Percentiles rank a stretch among this genome's conserved stretches.
phyloP scores from a whole-genome alignment of 805 yeast genomes.

The Ogataea kodamae region DNA sequence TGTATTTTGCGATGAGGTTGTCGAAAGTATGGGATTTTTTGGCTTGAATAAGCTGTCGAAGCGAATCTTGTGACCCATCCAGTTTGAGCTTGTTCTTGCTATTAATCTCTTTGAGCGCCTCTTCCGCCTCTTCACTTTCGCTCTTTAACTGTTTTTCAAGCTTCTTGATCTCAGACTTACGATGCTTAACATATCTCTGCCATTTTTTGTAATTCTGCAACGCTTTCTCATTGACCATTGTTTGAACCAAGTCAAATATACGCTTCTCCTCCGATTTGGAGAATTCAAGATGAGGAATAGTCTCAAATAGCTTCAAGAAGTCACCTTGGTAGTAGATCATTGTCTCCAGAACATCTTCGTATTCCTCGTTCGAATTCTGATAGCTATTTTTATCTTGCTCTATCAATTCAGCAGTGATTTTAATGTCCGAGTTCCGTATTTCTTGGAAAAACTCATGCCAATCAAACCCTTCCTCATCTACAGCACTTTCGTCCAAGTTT shows the following conservation, averaged over 20 bases:
- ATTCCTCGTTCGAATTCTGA: slow-evolving; percentile 59
- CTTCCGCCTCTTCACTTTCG: slow-evolving; percentile 64
- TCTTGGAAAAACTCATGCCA: slow-evolving; percentile 57
- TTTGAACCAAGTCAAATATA: slow-evolving; percentile 48
- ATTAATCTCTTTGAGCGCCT: slow-evolving; percentile 38
- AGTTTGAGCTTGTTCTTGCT: slow-evolving; percentile 30
- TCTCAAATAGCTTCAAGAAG: slow-evolving; percentile 64
- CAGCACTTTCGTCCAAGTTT: slow-evolving; percentile 40
- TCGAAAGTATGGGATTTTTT: slow-evolving; percentile 44
- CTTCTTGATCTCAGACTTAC: slow-evolving; percentile 45
- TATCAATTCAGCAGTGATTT: slow-evolving; percentile 61
- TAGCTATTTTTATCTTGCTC: slow-evolving; percentile 65
- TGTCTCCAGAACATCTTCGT: slow-evolving; percentile 55
- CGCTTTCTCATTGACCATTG: slow-evolving; percentile 37
- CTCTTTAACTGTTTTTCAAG: slow-evolving; percentile 50
- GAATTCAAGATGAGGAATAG: slow-evolving; percentile 72
- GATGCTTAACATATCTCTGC: slow-evolving; percentile 45
- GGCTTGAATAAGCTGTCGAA: slow-evolving; percentile 47
- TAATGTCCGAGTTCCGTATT: slow-evolving; percentile 36
- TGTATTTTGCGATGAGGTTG: slow-evolving; percentile 49
- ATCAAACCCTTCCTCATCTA: slow-evolving; percentile 40
- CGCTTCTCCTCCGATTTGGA: slow-evolving; percentile 58
- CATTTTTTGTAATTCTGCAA: slow-evolving; percentile 31
- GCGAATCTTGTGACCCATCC: slow-evolving; percentile 37
- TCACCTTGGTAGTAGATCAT: slow-evolving; percentile 58